Percentiles rank a stretch among this genome's conserved stretches.
Evolutionary conservation across 2,329 filamentous ascomycete genomes (phyloP).

Genomic region (Cladorrhinum sp.): DNA sequence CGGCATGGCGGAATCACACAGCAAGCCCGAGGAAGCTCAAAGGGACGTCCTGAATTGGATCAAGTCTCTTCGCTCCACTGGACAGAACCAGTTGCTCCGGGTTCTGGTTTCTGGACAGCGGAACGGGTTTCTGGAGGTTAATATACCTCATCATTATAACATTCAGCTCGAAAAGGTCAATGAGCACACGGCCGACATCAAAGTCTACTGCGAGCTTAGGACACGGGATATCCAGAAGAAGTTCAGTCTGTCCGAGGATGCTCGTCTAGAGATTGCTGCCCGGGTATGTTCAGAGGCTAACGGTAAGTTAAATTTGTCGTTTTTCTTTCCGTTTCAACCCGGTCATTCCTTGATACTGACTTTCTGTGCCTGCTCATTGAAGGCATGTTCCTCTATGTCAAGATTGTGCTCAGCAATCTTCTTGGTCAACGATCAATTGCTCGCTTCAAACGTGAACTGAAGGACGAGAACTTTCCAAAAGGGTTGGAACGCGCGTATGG

Average conservation of each 20-base stretch:
- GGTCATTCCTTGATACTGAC: not conserved
- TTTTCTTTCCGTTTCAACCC: too few relatives aligned
- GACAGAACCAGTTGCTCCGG: not conserved
- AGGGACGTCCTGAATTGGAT: not conserved
- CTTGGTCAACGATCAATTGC: constrained; percentile 13
- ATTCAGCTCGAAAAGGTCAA: not conserved
- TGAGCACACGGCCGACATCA: not conserved
- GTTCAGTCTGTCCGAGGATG: not conserved
- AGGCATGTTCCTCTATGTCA: constrained; percentile 25
- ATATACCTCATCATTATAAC: not conserved
- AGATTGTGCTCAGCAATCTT: constrained; percentile 26
- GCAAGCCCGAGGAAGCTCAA: not conserved
- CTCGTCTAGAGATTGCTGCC: not conserved
- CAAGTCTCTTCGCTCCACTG: not conserved
- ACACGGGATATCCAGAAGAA: not conserved
- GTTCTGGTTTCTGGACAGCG: not conserved
- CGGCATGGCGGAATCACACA: not conserved
- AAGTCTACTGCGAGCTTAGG: not conserved
- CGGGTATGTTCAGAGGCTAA: not conserved
- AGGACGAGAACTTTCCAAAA: constrained; percentile 18
- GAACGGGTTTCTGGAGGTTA: not conserved
- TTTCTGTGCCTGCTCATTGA: not conserved
- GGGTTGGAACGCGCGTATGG: constrained; percentile 20
- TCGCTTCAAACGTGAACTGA: constrained; percentile 26
- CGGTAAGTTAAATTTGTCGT: not conserved